phyloP scores from a whole-genome alignment of 2,329 filamentous ascomycete genomes.

The Stachybotrys echinatus region DNA sequence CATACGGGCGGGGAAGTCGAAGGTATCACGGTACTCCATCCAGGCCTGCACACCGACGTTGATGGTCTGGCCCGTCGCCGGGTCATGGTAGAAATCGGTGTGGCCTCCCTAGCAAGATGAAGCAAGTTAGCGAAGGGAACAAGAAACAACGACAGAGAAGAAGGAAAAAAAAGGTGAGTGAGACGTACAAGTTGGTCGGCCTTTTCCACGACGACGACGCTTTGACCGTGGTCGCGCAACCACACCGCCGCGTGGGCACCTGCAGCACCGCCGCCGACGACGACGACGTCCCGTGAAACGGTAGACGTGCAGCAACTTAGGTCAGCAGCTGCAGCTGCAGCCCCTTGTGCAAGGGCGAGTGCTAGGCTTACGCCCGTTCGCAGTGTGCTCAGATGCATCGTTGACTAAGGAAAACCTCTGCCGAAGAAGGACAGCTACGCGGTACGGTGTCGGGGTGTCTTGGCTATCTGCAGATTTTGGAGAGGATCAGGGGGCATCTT shows the following conservation, averaged over 20 bases:
- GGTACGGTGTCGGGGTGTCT: not conserved
- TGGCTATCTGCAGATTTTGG: not conserved
- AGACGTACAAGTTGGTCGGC: not conserved
- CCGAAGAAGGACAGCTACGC: too few species aligned
- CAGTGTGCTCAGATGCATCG: not conserved
- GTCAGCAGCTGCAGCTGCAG: not conserved
- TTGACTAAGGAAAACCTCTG: not conserved
- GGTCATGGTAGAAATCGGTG: constrained; percentile 38
- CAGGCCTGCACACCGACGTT: constrained; percentile 30
- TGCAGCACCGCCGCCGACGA: not conserved
- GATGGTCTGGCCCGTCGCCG: constrained; percentile 19
- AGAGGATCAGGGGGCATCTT: not conserved
- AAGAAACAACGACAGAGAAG: not conserved
- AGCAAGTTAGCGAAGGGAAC: not conserved
- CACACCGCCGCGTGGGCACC: not conserved
- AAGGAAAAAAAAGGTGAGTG: not conserved
- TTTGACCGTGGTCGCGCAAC: not conserved
- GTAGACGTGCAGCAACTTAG: not conserved
- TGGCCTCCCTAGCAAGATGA: constrained; percentile 35
- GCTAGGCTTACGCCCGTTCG: not conserved
- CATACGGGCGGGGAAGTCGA: constrained; percentile 23
- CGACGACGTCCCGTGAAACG: not conserved
- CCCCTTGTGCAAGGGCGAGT: not conserved
- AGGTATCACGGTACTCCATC: constrained; percentile 25
- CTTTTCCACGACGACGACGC: not conserved